Base-by-base conservation (phyloP, 2,329 filamentous ascomycete genomes). In the Botrytis pseudocinerea region DNA sequence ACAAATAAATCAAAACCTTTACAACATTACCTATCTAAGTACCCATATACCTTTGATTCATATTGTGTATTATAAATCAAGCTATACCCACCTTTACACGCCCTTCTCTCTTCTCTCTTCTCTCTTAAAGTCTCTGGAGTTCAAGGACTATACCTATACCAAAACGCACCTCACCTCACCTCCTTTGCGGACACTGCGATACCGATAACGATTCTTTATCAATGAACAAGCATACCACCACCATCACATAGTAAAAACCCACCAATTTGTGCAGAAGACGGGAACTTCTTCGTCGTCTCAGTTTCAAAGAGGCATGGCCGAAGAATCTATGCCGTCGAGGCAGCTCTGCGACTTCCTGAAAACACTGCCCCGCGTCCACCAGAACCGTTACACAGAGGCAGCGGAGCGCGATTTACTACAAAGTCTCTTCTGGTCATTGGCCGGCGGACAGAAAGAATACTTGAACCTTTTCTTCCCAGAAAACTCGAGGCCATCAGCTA, bases 371-470 rank as follows among this genome's bases (percentile, higher is more conserved):
- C 85, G 86, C 77, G 86, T 88, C 77, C 91, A 93, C 85, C 85
- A 88, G 76, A 93, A 93, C 83, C 91, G 92, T 75, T 99, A 95
- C 83, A 90, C 87, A 60, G 86, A 91, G 70, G 84, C 89, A 64
- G 94, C 95, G 70, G 87, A 89, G 76, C 87, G 88, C 74, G 89
- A 93, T 75, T 90, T 99, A 46, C 85, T 97, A 72, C 87, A 90
- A 79, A 90, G 90, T 73, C 91, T 99, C 71, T 99, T 98, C 84
- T 92, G 90, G 85, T 97, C 93, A 70, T 89, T 99, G 78, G 93
- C 93, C 46, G 92, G 90, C 74, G 90, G 93, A 75, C 90, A 90
- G 74, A 85, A 88, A 73, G 91, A 95, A 76, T 91, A 95, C 79
- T 86, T 98, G 80, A 86, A 87, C 68, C 87, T 94, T 28, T 89